These are phyloP conservation scores for Lumnitzera racemosa DNA, from an alignment of 345 rosid genomes.

Conservation along the genomic window DNA sequence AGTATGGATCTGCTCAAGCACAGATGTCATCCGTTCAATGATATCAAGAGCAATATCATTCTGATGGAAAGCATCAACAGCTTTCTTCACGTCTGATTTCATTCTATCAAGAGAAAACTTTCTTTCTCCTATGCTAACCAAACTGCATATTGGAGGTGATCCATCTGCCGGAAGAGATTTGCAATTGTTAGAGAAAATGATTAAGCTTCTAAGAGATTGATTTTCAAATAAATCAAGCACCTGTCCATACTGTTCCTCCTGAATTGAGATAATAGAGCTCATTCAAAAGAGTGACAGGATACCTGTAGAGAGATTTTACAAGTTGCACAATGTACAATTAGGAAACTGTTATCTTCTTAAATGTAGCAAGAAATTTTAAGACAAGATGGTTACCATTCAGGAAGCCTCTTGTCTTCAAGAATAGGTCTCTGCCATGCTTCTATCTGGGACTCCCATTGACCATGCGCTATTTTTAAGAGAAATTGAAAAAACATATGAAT, in stretches of 20 bases:
- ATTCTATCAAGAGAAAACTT: slow-evolving; percentile 76
- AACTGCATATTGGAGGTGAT: slow-evolving; percentile 59
- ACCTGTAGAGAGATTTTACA: slow-evolving; percentile 38
- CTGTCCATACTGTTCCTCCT: slow-evolving; percentile 93
- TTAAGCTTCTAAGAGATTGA: background rate
- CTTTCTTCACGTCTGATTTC: slow-evolving; percentile 26
- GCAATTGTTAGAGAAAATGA: background rate
- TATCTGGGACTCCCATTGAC: slow-evolving; percentile 72
- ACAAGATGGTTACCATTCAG: slow-evolving; percentile 56
- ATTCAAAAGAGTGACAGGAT: slow-evolving; percentile 75
- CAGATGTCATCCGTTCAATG: slow-evolving; percentile 66
- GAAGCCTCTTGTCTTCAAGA: slow-evolving; percentile 87
- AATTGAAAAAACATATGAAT: slow-evolving; percentile 3
- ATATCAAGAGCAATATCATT: slow-evolving; percentile 49
- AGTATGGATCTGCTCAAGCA: slow-evolving; percentile 53
- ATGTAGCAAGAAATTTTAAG: slow-evolving; percentile 5
- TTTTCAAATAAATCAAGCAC: slow-evolving; percentile 20
- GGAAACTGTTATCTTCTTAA: background rate
- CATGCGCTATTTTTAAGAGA: slow-evolving; percentile 42
- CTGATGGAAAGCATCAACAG: slow-evolving; percentile 19
- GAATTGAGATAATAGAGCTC: slow-evolving; percentile 93
- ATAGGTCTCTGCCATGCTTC: slow-evolving; percentile 89
- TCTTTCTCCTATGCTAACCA: slow-evolving; percentile 46
- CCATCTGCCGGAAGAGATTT: slow-evolving; percentile 47
- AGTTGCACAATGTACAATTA: background rate